phyloP scores from a whole-genome alignment of 1,284 basidiomycete genomes.

The Microbotryomycetes sp. region DNA sequence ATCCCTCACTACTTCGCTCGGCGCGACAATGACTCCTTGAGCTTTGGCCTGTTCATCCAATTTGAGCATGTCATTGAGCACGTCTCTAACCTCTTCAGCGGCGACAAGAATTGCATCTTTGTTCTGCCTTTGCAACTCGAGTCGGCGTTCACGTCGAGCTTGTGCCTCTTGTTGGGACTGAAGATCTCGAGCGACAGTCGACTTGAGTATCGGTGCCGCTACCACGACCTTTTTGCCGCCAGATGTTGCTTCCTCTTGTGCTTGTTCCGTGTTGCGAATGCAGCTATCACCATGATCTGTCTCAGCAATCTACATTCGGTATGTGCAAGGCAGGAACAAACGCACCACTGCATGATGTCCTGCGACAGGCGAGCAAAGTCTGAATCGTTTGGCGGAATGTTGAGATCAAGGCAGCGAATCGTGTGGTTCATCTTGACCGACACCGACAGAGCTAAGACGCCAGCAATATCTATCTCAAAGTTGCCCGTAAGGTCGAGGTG shows the following conservation, averaged over 20 bases:
- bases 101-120: slow-evolving; percentile 53
- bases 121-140: slow-evolving; percentile 9
- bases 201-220: slow-evolving; percentile 48
- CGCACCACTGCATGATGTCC: slow-evolving; percentile 42
- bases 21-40: slow-evolving; percentile 59
- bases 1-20: slow-evolving; percentile 64
- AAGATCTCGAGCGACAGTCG: slow-evolving; percentile 44
- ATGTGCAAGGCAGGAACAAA: slow-evolving; percentile 1
- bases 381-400: slow-evolving; percentile 78
- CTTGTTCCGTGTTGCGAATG: slow-evolving; percentile 75
- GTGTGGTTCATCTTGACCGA: slow-evolving; percentile 73
- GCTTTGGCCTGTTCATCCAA: slow-evolving; percentile 53
- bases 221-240: slow-evolving; percentile 41
- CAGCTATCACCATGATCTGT: too few species aligned
- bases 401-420: slow-evolving; percentile 87
- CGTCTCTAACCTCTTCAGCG: slow-evolving; percentile 49
- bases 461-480: slow-evolving; percentile 67
- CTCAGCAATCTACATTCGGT: too few species aligned
- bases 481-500: slow-evolving; percentile 57
- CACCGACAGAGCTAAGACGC: slow-evolving; percentile 82
- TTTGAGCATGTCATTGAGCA: slow-evolving; percentile 57
- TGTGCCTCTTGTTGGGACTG: slow-evolving; percentile 43
- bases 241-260: slow-evolving; percentile 39
- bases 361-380: slow-evolving; percentile 61
- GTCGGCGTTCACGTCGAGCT: slow-evolving; percentile 7